Base-by-base conservation (phyloP, 805 yeast species). In the Torulaspora indica region DNA sequence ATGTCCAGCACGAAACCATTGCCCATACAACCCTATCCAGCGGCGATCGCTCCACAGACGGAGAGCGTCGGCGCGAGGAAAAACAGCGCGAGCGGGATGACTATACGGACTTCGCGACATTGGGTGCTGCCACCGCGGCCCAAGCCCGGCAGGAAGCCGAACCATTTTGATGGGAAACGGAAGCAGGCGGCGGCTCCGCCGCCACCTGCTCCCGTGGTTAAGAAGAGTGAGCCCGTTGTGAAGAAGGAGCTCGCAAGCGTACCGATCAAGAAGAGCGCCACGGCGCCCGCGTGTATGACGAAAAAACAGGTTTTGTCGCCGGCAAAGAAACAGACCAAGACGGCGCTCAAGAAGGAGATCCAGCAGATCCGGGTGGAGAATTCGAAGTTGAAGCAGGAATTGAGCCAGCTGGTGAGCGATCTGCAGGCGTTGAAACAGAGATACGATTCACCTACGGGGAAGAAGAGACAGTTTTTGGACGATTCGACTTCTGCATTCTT, bases 71-170 rank as follows among this genome's bases (percentile, higher is more conserved):
- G 33, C 41, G 45, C 38, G 39, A 49, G 38, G 40, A 38, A 22
- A 38, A 38, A 18, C 30, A 8, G 36, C 8, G 9, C 29, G 12
- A 56, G 54, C 12, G n/a, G 20, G 15, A 46, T 55, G 38, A 51
- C 54, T 22, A 71, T 74, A 43, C 78, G 73, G 54, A 81, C 91
- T 1, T 82, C 89, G 40, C 82, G 82, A 57, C 81, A 79, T 57
- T 87, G 93, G 90, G 89, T 83, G 6, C 67, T 85, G 24, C 95
- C 95, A 2, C 95, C 95, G 8, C 71, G 93, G 52, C 93, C 95
- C 20, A 82, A 85, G 52, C 85, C 85, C 0, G 85, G 85, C 15
- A 67, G 81, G 40, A 78, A 77, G 52, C 81, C 80, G 6, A 48
- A 43, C 18, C 46, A 43, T 38, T 29, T 29, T 17, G 32, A 28